Base-by-base conservation (phyloP, 1,139 yeast species). In the Saccharomyces hybrid region DNA sequence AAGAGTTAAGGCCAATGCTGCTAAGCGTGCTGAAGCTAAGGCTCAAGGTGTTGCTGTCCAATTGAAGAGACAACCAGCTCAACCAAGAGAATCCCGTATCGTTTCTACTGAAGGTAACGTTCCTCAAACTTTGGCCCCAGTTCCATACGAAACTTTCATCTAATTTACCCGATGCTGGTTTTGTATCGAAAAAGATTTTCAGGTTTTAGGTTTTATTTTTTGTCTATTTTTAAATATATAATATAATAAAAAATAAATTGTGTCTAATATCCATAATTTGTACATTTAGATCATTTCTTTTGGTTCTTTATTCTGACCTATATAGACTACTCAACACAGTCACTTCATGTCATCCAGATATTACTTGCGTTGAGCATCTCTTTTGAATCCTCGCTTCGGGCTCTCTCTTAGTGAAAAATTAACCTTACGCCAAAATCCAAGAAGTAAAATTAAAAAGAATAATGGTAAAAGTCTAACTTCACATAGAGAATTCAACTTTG, bases 111-210 rank as follows among this genome's bases (percentile, higher is more conserved):
- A 78, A 73, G 83, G 83, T 73, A 84, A 86, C 81, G 79, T 83
- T 71, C 97, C 98, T 73, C 96, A 91, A 79, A 91, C 97, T 73
- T 86, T 93, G 79, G 95, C 97, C 75, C 98, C 99, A 79, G 93
- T 89, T 80, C 86, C 99, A 76, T 93, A 93, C 86, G 99, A 95
- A 84, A 93, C 98, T 75, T 90, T 85, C 87, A 93, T 93, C 81
- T 93, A 89, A 85, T 73, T 38, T 38, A 38, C 25, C 25, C 44
- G 44, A 38, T 38, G 44, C 26, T 38, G 23, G 44, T 38, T 38
- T 38, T 38, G 44, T 38, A 38, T 38, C 25, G 20, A 8, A 38
- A 38, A 38, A 38, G 44, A 38, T 38, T 38, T 20, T 38, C 44
- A 38, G 44, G 44, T 38, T 38, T 38, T 38, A 38, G 44, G 44